Percentiles rank a stretch among this genome's conserved stretches.
Conservation (phyloP, 306 rosid species). For the Vicia sativa region DNA sequence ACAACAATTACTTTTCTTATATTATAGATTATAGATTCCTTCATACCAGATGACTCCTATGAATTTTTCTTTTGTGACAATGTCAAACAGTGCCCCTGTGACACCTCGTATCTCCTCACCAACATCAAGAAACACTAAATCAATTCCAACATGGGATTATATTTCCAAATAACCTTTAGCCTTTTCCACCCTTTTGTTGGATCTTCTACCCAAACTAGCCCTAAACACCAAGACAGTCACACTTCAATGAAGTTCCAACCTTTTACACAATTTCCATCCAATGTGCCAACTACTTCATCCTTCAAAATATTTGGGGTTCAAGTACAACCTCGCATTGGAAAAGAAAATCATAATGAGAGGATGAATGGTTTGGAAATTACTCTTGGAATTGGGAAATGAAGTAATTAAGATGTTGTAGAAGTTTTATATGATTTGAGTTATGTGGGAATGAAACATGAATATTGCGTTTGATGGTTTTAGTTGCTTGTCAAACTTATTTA, state of each 20-base stretch:
- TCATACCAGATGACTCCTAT: conserved; percentile 86
- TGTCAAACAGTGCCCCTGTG: conserved; percentile 82
- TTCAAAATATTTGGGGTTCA: conserved; percentile 64
- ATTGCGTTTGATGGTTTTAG: conserved; percentile 37
- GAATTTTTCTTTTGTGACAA: conserved; percentile 76
- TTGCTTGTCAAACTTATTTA: conserved; percentile 9
- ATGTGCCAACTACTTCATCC: conserved; percentile 68
- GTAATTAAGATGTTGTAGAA: conserved; percentile 35
- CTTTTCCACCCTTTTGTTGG: conserved; percentile 75
- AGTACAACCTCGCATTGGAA: conserved; percentile 82
- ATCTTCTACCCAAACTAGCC: conserved; percentile 83
- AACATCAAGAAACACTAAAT: conserved; percentile 64
- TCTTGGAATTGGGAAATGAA: conserved; percentile 69
- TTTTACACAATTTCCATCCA: conserved; percentile 51
- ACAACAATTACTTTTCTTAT: no score
- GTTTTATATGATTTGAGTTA: neutral
- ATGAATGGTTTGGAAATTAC: conserved; percentile 90
- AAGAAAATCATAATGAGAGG: conserved; percentile 83
- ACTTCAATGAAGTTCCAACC: conserved; percentile 41
- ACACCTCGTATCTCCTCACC: conserved; percentile 87
- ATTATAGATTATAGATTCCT: no score
- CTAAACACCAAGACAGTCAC: conserved; percentile 3
- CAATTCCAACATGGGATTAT: no score
- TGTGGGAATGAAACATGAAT: conserved; percentile 8
- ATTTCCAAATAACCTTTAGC: conserved; percentile 72